These are phyloP conservation scores for Aspergillus ruber DNA, from an alignment of 2,329 filamentous ascomycete species.

Conservation along the genomic window DNA sequence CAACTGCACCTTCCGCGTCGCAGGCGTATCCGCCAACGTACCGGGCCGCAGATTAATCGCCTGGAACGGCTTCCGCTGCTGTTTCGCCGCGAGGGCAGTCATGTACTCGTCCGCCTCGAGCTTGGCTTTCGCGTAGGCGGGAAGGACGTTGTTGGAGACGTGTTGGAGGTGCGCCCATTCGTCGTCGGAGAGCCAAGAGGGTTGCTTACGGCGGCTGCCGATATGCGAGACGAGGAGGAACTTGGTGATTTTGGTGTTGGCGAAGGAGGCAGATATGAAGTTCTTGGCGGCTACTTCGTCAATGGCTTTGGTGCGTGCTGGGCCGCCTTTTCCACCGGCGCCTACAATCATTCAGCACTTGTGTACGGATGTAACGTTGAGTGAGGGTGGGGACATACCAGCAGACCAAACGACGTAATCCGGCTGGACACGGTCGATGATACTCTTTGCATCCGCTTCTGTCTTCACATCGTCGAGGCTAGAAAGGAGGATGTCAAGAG, in stretches of 20 bases:
- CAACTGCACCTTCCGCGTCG: constrained; percentile 42
- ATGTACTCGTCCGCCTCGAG: constrained; percentile 52
- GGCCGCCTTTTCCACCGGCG: constrained; percentile 50
- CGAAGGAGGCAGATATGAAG: constrained; percentile 46
- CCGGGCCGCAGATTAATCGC: constrained; percentile 50
- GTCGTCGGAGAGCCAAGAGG: constrained; percentile 47
- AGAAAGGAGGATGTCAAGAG: constrained; percentile 61
- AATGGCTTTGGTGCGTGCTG: constrained; percentile 45
- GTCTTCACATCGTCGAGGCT: constrained; percentile 66
- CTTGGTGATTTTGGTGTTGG: constrained; percentile 42
- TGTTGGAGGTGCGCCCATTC: constrained; percentile 42
- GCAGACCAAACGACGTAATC: constrained; percentile 45
- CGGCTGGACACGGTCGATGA: constrained; percentile 46
- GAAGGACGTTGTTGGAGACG: constrained; percentile 44
- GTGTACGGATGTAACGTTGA: neutral
- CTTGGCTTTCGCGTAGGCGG: constrained; percentile 50
- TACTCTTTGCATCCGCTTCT: constrained; percentile 53
- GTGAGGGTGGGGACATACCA: constrained; percentile 23
- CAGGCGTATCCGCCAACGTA: constrained; percentile 42
- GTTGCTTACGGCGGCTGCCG: constrained; percentile 42
- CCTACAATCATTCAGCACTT: constrained; percentile 26
- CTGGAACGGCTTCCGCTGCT: constrained; percentile 33
- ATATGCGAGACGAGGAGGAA: constrained; percentile 52
- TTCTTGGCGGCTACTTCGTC: constrained; percentile 51
- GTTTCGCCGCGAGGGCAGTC: constrained; percentile 38